Evolutionary conservation across 78 protist genomes (phyloP).

Genomic region (Salpingoeca rosetta): DNA sequence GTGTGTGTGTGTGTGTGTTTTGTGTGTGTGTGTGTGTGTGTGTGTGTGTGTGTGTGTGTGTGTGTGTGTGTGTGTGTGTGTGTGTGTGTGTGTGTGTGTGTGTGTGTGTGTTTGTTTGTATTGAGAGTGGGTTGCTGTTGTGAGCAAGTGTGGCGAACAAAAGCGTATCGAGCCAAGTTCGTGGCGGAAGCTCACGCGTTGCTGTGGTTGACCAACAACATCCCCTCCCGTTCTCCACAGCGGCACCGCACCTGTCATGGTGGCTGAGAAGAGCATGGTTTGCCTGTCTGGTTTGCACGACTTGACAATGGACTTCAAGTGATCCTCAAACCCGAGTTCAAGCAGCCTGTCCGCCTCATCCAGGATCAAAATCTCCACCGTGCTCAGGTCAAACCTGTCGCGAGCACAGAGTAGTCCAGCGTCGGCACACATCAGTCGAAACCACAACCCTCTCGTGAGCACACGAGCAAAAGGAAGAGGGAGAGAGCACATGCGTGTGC

Average conservation of each 20-base stretch:
- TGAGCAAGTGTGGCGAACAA: neutral
- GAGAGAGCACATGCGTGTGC: neutral
- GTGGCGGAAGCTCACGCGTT: neutral
- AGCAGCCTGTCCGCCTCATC: conserved; percentile 83
- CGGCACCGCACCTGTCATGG: conserved; percentile 67
- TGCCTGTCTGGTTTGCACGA: conserved; percentile 48
- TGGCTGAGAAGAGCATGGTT: conserved; percentile 78
- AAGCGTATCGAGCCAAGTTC: neutral
- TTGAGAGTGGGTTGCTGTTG: conserved; percentile 19
- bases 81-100: too few relatives aligned
- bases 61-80: too few relatives aligned
- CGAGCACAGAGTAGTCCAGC: too few relatives aligned
- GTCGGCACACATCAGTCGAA: too few relatives aligned
- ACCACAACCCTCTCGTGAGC: too few relatives aligned
- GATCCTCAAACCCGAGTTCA: conserved; percentile 53
- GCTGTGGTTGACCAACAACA: neutral
- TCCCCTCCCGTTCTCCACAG: too few relatives aligned
- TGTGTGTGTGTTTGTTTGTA: conserved; percentile 15
- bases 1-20: too few relatives aligned
- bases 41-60: too few relatives aligned
- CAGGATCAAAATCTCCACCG: conserved; percentile 50
- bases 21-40: too few relatives aligned
- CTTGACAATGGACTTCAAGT: conserved; percentile 5
- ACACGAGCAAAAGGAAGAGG: too few relatives aligned
- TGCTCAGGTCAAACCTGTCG: conserved; percentile 13